Percentiles rank a stretch among this genome's conserved stretches.
phyloP scores from a whole-genome alignment of 192 early-diverging fungal genomes.

The Coemansia asiatica region DNA sequence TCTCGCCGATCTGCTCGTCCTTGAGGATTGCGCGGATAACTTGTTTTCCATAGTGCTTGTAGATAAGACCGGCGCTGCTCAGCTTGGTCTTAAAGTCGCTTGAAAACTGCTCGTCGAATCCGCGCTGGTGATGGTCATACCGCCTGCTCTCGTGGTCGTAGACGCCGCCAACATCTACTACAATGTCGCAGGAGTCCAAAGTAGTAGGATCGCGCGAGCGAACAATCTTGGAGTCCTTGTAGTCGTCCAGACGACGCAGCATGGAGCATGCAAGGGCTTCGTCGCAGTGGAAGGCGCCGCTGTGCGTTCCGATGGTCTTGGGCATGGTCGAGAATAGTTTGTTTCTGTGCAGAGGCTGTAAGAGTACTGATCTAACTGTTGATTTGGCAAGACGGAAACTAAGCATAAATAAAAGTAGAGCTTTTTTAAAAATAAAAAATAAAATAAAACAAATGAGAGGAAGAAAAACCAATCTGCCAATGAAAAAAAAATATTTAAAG shows the following conservation, averaged over 20 bases:
- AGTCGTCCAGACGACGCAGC: slow-evolving; percentile 66
- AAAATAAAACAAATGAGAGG: not conserved
- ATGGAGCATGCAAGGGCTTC: slow-evolving; percentile 90
- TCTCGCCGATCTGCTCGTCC: slow-evolving; percentile 42
- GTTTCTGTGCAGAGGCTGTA: slow-evolving; percentile 1
- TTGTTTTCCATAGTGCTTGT: slow-evolving; percentile 94
- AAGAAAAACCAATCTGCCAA: not conserved
- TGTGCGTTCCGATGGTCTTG: slow-evolving; percentile 80
- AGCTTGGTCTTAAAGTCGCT: slow-evolving; percentile 77
- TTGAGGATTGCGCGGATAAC: slow-evolving; percentile 60
- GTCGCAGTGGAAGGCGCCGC: slow-evolving; percentile 84
- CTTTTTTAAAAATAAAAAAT: not conserved
- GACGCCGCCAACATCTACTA: slow-evolving; percentile 93
- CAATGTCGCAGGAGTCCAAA: slow-evolving; percentile 75
- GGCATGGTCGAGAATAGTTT: slow-evolving; percentile 27
- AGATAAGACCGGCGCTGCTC: slow-evolving; percentile 92
- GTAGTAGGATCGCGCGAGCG: slow-evolving; percentile 82
- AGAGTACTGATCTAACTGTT: not conserved
- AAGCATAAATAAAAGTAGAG: slow-evolving; percentile 14
- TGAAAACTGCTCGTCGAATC: slow-evolving; percentile 86
- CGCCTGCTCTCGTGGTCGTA: slow-evolving; percentile 75
- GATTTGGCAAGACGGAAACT: slow-evolving; percentile 10
- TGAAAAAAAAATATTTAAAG: not conserved
- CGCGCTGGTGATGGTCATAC: slow-evolving; percentile 95
- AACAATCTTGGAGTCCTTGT: slow-evolving; percentile 66